phyloP scores from a whole-genome alignment of 2,329 filamentous ascomycete genomes.

The Claviceps cyperi region DNA sequence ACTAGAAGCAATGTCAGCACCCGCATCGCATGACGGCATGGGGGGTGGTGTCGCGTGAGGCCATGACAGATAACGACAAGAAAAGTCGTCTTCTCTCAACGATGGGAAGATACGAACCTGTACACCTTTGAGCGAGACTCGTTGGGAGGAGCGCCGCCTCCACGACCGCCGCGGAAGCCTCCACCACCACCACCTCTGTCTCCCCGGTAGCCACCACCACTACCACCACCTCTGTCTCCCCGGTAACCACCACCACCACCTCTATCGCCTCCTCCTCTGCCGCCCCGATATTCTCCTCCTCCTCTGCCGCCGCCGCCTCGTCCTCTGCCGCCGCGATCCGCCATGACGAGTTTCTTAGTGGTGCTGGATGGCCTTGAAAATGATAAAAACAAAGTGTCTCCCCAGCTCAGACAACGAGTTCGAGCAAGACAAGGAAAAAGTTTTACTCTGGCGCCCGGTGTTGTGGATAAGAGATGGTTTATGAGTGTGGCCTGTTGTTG shows the following conservation, averaged over 20 bases:
- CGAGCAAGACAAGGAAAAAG: background rate
- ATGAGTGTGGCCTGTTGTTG: background rate
- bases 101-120: slow-evolving; percentile 6
- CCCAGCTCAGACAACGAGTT: background rate
- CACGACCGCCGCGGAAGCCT: slow-evolving; percentile 6
- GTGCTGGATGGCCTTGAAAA: background rate
- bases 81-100: too few relatives aligned
- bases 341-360: slow-evolving; percentile 9
- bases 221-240: background rate
- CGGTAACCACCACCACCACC: slow-evolving; percentile 5
- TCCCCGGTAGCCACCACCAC: slow-evolving; percentile 7
- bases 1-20: slow-evolving; percentile 7
- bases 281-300: slow-evolving; percentile 5
- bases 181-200: slow-evolving; percentile 7
- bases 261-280: slow-evolving; percentile 11
- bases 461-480: too few relatives aligned
- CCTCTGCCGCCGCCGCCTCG: slow-evolving; percentile 5
- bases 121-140: slow-evolving; percentile 8
- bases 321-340: slow-evolving; percentile 16
- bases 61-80: too few relatives aligned
- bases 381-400: background rate
- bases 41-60: too few relatives aligned
- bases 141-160: slow-evolving; percentile 13
- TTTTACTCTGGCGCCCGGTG: too few relatives aligned
- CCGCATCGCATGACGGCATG: background rate